These are phyloP conservation scores for Durusdinium trenchii DNA, from an alignment of 73 alveolate genomes.

Conservation along the genomic window DNA sequence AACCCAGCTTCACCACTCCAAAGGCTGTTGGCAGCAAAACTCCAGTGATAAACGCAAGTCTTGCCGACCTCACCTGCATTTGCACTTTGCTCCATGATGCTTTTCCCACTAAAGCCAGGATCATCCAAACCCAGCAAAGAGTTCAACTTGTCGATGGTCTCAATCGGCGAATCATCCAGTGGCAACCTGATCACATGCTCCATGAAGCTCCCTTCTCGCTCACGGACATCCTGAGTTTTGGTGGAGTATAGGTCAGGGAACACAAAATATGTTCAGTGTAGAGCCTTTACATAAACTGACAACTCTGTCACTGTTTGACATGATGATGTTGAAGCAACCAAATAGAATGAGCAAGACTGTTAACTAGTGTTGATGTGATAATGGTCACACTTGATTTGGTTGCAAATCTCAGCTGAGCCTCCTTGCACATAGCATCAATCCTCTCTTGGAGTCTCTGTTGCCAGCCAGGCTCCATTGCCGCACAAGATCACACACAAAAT, in stretches of 20 bases:
- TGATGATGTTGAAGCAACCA: too few relatives aligned
- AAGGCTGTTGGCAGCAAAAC: slow-evolving; percentile 13
- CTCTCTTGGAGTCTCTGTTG: neutral
- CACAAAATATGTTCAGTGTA: too few relatives aligned
- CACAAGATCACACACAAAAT: neutral
- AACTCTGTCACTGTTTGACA: too few relatives aligned
- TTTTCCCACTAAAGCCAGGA: neutral
- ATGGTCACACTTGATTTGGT: neutral
- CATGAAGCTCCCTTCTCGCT: slow-evolving; percentile 13
- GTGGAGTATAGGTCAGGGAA: too few relatives aligned
- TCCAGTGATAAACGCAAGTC: slow-evolving; percentile 24
- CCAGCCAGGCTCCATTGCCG: neutral
- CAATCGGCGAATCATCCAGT: neutral
- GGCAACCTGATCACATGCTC: neutral
- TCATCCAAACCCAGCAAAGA: neutral
- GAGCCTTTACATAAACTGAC: too few relatives aligned
- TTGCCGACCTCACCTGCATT: neutral
- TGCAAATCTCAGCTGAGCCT: neutral
- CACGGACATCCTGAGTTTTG: neutral
- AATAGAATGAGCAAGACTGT: too few relatives aligned
- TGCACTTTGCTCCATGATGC: neutral
- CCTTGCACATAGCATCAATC: neutral
- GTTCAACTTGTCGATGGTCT: neutral
- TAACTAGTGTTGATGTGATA: too few relatives aligned
- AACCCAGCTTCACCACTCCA: slow-evolving; percentile 19